Evolutionary conservation across 108 stramenopile species (phyloP).

Genomic region (Chaetoceros tenuissimus): DNA sequence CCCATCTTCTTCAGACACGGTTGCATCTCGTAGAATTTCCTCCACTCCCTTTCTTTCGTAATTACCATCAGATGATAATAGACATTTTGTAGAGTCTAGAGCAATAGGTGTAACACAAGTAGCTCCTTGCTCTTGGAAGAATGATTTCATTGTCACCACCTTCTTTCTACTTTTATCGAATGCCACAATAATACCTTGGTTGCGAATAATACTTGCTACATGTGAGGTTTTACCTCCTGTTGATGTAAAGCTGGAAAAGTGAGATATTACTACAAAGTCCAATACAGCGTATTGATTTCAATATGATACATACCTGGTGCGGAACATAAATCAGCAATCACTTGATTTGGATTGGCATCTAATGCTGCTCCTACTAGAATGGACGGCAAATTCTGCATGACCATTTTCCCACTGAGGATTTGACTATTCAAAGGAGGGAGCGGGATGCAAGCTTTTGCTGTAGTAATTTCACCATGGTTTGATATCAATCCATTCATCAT

Average conservation of each 20-base stretch:
- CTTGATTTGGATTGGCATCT: conserved; percentile 64
- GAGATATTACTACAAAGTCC: too few species aligned
- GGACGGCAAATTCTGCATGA: conserved; percentile 71
- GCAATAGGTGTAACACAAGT: conserved; percentile 56
- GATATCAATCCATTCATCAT: too few species aligned
- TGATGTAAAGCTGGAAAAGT: too few species aligned
- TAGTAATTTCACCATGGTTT: too few species aligned
- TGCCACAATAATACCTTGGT: conserved; percentile 75
- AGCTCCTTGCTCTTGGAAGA: conserved; percentile 45
- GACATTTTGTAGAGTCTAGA: conserved; percentile 54
- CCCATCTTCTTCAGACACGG: conserved; percentile 21
- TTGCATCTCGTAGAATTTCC: conserved; percentile 30
- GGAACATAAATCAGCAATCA: conserved; percentile 83
- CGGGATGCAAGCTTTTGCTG: conserved; percentile 45
- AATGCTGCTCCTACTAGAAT: conserved; percentile 67
- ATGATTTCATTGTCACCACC: conserved; percentile 31
- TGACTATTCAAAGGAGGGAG: conserved; percentile 49
- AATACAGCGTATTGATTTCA: too few species aligned
- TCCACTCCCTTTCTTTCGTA: conserved; percentile 13
- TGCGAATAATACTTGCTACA: conserved; percentile 76
- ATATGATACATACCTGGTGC: too few species aligned
- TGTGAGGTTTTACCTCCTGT: conserved; percentile 92
- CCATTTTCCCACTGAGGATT: conserved; percentile 34
- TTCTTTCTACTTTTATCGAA: conserved; percentile 84
- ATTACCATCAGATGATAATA: conserved; percentile 8